These are phyloP conservation scores for Rhododendron vialii DNA, from an alignment of 148 eudicot genomes.

Conservation along the genomic window DNA sequence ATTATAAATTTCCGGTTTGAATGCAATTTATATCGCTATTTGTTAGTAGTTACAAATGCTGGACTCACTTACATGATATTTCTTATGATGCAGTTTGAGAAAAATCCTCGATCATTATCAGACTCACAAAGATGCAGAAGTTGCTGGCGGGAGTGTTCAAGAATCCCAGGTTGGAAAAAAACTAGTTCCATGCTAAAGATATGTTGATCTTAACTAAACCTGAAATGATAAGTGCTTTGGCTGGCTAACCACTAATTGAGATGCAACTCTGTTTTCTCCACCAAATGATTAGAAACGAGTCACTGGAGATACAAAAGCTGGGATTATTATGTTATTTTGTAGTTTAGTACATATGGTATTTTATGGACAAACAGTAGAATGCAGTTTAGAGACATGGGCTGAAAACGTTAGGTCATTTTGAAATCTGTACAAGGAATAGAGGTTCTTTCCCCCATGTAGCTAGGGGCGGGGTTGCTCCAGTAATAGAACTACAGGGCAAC, in stretches of 20 bases:
- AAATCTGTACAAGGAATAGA: not conserved
- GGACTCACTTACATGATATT: not conserved
- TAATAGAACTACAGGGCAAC: too few species aligned
- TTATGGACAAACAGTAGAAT: not conserved
- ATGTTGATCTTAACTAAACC: not conserved
- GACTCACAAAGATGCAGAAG: not conserved
- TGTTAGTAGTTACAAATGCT: not conserved
- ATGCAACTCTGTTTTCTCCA: not conserved
- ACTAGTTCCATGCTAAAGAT: not conserved
- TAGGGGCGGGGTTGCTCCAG: too few species aligned
- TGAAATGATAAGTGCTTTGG: not conserved
- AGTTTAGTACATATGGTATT: not conserved
- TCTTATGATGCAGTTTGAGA: slow-evolving; percentile 15
- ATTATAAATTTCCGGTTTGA: not conserved
- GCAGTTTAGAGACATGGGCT: not conserved
- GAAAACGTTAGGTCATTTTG: not conserved
- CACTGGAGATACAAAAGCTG: not conserved
- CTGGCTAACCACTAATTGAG: not conserved
- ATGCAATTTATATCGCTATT: not conserved
- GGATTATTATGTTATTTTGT: not conserved
- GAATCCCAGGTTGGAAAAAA: not conserved
- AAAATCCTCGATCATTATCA: slow-evolving; percentile 11
- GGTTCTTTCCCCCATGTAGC: not conserved
- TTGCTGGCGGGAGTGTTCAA: slow-evolving; percentile 4
- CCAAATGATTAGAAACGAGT: not conserved